phyloP scores from a whole-genome alignment of 164 flowering plant genomes.

The Stephania yunnanensis region DNA sequence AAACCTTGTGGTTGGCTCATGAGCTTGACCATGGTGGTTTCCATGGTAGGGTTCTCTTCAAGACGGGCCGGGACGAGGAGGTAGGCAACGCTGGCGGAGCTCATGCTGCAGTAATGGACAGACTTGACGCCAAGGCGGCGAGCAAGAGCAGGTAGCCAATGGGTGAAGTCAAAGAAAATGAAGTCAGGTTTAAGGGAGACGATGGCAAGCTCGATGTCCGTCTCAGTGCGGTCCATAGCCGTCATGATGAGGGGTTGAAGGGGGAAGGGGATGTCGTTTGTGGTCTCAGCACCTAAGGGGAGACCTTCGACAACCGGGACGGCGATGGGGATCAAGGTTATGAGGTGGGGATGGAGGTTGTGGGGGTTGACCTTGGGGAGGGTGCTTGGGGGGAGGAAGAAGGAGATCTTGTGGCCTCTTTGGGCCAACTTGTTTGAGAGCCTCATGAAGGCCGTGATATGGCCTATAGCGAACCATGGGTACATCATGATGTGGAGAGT shows the following conservation, averaged over 20 bases:
- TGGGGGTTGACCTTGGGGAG: neutral
- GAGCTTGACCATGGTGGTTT: conserved; percentile 19
- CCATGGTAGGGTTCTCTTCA: neutral
- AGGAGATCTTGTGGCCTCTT: conserved; percentile 1
- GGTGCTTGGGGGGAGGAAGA: conserved; percentile 3
- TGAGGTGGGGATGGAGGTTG: conserved; percentile 9
- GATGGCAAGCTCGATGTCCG: neutral
- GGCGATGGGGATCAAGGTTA: neutral
- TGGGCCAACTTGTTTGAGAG: conserved; percentile 7
- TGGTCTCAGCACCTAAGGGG: conserved; percentile 2
- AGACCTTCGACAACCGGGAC: conserved; percentile 9
- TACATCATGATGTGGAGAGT: conserved; percentile 5
- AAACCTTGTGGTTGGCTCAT: conserved; percentile 22
- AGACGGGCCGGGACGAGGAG: conserved; percentile 9
- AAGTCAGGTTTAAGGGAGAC: neutral
- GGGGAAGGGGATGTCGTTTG: neutral
- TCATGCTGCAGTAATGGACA: neutral
- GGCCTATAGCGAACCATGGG: conserved; percentile 11
- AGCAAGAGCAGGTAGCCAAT: neutral
- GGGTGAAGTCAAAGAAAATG: conserved; percentile 2
- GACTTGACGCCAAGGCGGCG: neutral
- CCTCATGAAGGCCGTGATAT: neutral
- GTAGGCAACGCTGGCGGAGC: conserved; percentile 12
- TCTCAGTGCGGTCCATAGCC: neutral
- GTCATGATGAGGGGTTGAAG: neutral